Evolutionary conservation across 805 yeast genomes (phyloP), one percentile per base, ranked within the genome.

Genomic region (Ascoidea tarda): DNA sequence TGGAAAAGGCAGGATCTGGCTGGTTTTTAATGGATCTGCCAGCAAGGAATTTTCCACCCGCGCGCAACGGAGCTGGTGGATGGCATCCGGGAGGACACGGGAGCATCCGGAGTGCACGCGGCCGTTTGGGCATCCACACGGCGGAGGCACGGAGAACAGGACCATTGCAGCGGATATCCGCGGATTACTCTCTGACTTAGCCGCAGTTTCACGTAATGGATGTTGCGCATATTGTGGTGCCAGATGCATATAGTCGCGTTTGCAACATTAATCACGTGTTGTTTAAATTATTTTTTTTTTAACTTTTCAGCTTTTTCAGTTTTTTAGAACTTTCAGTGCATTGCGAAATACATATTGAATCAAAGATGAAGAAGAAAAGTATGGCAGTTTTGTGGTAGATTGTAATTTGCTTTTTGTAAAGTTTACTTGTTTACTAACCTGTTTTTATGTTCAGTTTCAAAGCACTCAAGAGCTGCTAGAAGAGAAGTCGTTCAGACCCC

Each of bases 381-480:
- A 21, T 21, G 28, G 28, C 44, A 10, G 44, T 10, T 10, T 4
- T 38, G 44, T 38, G 8, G 44, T 38, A 38, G 8, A 10, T 38
- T 10, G 8, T 38, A 38, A 38, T 38, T 14, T 38, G 44, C 2
- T 38, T 21, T 21, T 21, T 38, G 14, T 38, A 38, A 38, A 38
- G 44, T 38, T 10, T 38, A 38, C 44, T 10, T 21, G 28, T 21
- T 10, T 38, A 38, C 49, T 49, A 5, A 46, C 47, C 12, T 21
- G 28, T 21, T 21, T 21, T 21, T 21, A 46, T 4, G 5, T 28
- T 8, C 48, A 69, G 75, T 81, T 32, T 81, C 87, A 16, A 82
- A 82, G 58, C 80, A 76, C 55, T 81, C 89, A 48, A 75, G 93
- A 69, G 88, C 89, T 2, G 90, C 93, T 1, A 79, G 90, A 68